These are phyloP conservation scores for Aspergillus proliferans DNA, from an alignment of 2,329 filamentous ascomycete species.

Conservation along the genomic window DNA sequence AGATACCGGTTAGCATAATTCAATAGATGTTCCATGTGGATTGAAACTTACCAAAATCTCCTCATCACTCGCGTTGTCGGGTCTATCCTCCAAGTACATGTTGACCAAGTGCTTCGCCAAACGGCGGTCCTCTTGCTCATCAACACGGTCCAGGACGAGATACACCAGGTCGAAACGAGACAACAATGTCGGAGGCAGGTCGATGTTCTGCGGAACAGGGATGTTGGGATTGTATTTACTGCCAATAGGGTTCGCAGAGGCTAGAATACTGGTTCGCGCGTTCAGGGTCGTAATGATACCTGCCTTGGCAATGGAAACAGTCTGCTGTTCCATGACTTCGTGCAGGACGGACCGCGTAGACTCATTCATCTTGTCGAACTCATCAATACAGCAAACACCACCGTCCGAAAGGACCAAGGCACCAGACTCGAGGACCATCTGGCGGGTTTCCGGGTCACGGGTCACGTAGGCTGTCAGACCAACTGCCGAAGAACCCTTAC, in stretches of 20 bases:
- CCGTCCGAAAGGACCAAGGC: conserved; percentile 68
- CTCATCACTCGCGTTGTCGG: conserved; percentile 68
- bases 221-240: conserved; percentile 96
- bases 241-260: conserved; percentile 95
- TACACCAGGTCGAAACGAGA: conserved; percentile 97
- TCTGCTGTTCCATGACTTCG: conserved; percentile 78
- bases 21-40: background rate
- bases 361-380: conserved; percentile 76
- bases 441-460: conserved; percentile 65
- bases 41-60: conserved; percentile 68
- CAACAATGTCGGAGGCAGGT: conserved; percentile 87
- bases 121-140: conserved; percentile 81
- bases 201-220: conserved; percentile 95
- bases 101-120: conserved; percentile 87
- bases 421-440: conserved; percentile 68
- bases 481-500: conserved; percentile 69
- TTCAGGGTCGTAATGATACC: conserved; percentile 85
- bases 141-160: conserved; percentile 86
- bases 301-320: conserved; percentile 70
- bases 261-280: conserved; percentile 88
- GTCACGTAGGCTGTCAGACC: conserved; percentile 74
- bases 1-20: conserved; percentile 13
- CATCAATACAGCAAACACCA: conserved; percentile 71
- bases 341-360: conserved; percentile 67
- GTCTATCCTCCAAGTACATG: conserved; percentile 94